These are phyloP conservation scores for Diophrys appendiculata DNA, from an alignment of 73 alveolate genomes.

Conservation along the genomic window DNA sequence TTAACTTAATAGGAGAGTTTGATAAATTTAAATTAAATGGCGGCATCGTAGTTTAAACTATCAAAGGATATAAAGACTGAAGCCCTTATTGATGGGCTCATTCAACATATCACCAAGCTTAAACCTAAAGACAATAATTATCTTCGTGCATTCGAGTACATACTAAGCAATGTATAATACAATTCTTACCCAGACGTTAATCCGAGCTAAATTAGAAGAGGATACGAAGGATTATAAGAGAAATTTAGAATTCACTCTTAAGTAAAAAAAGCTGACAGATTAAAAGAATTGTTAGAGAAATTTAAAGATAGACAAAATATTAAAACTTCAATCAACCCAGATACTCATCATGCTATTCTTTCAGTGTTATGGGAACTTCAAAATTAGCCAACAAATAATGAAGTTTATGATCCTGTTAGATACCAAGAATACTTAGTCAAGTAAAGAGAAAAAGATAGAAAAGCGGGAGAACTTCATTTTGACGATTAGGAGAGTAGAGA, in stretches of 20 bases:
- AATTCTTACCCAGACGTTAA: neutral
- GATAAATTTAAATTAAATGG: neutral
- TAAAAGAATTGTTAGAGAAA: neutral
- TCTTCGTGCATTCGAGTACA: neutral
- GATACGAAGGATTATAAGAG: neutral
- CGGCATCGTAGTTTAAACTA: neutral
- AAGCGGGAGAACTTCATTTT: neutral
- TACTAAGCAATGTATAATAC: too few relatives aligned
- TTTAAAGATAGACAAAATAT: neutral
- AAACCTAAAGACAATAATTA: neutral
- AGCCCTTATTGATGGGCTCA: neutral
- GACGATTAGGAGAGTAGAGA: neutral
- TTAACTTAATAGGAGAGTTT: too few relatives aligned
- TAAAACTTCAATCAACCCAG: neutral
- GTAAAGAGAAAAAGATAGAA: neutral
- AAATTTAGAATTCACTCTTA: neutral
- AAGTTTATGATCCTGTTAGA: neutral
- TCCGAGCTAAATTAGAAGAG: neutral
- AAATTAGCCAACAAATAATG: neutral
- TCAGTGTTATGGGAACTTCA: neutral
- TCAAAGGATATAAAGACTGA: neutral
- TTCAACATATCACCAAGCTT: neutral
- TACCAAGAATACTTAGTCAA: too few relatives aligned
- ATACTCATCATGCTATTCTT: neutral
- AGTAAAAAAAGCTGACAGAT: neutral